Base-by-base conservation (phyloP, 2,329 filamentous ascomycete genomes). In the Metarhizium guizhouense region DNA sequence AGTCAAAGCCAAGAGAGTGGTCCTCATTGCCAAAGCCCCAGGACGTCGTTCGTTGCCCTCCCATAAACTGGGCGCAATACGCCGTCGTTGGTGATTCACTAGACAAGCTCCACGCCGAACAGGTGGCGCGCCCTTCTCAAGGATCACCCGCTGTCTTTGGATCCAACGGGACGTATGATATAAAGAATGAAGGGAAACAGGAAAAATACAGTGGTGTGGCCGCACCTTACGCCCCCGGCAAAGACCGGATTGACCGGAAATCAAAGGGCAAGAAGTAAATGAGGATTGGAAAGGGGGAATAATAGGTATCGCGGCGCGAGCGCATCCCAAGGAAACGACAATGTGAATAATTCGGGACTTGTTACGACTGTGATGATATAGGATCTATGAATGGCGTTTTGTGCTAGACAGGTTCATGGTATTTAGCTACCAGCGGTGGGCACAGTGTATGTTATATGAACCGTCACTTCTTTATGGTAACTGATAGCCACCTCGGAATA, bases 61-160 rank as follows among this genome's bases (percentile, higher is more conserved):
- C 90, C 8, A 86, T 97, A 65, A 96, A 96, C 74, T 97, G 93
- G 93, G 83, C 85, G 13, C 92, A 96, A 67, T 97, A 97, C 70
- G 89, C 90, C 63, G 79, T 96, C n/a, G 84, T 94, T 3, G 92
- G 90, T 51, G 68, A 71, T 25, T 83, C 89, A 1, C 77, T 96
- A 40, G 90, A 96, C 70, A 88, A 85, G 67, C 76, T 96, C 60
- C 92, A 96, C 68, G 81, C 84, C 52, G 88, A 95, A 65, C 91
- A 96, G 72, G 73, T 85, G 53, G 72, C 75, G 51, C 80, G 82
- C 54, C 91, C 90, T 1, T 73, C 72, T 8, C 76, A 79, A 45
- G 83, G 83, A 1, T 68, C 67, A 14, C 83, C 83, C 0, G 78
- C 77, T 18, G 65, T 64, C 6, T 60, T 74, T 29, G 69, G 68